Conservation (phyloP, 139 green algal species). For the Chlorella sp. region DNA sequence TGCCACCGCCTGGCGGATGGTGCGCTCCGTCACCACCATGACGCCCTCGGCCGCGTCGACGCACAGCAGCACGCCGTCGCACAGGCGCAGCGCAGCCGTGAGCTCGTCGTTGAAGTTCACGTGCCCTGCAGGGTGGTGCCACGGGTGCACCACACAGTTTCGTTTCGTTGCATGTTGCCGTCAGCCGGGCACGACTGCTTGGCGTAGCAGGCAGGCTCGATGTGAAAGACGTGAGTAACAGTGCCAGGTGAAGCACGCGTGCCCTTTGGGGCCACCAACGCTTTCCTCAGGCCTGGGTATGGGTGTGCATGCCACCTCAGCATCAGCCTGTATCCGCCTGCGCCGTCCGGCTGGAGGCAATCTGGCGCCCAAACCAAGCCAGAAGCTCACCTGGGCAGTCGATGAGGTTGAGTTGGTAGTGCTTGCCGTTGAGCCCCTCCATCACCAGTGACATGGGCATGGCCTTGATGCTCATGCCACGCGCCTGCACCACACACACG, state of each 20-base stretch:
- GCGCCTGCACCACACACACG: slow-evolving; percentile 27
- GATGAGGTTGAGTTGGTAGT: slow-evolving; percentile 83
- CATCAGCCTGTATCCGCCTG: too few species aligned
- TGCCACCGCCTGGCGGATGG: slow-evolving; percentile 73
- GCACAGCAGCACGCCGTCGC: slow-evolving; percentile 82
- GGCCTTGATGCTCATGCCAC: slow-evolving; percentile 91
- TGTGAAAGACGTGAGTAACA: too few species aligned
- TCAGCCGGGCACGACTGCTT: too few species aligned
- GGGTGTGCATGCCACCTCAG: too few species aligned
- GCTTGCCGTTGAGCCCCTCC: slow-evolving; percentile 74
- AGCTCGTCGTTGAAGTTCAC: slow-evolving; percentile 98
- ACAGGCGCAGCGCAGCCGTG: slow-evolving; percentile 68
- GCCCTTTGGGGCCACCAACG: too few species aligned
- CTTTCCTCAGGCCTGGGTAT: too few species aligned
- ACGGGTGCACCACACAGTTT: too few species aligned
- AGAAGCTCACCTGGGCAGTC: slow-evolving; percentile 67
- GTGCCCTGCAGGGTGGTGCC: slow-evolving; percentile 76
- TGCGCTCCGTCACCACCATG: slow-evolving; percentile 83
- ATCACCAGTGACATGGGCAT: slow-evolving; percentile 90
- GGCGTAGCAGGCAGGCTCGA: too few species aligned
- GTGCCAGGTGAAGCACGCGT: too few species aligned
- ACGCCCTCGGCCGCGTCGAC: slow-evolving; percentile 95
- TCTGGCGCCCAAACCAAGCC: too few species aligned
- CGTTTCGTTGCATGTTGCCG: too few species aligned
- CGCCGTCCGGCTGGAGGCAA: too few species aligned